Evolutionary conservation across 2,329 filamentous ascomycete species (phyloP).

Genomic region (Paraconiothyrium sp.): DNA sequence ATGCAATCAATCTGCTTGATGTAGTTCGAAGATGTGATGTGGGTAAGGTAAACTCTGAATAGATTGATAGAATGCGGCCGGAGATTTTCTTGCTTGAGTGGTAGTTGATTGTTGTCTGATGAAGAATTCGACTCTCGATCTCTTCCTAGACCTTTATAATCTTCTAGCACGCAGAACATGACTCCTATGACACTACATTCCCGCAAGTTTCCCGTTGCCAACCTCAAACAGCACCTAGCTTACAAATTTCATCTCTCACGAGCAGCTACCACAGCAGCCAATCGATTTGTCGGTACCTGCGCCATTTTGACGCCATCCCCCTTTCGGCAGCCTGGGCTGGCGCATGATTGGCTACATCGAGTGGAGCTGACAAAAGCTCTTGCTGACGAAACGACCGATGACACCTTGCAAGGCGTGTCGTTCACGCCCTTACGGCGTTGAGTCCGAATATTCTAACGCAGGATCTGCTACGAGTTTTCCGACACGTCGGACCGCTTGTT

Average conservation of each 20-base stretch:
- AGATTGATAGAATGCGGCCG: background rate
- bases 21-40: background rate
- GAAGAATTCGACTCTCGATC: background rate
- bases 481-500: constrained; percentile 9
- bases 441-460: background rate
- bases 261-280: background rate
- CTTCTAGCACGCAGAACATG: background rate
- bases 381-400: constrained; percentile 2
- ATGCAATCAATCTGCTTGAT: background rate
- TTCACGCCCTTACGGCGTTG: background rate
- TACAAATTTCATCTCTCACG: background rate
- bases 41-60: background rate
- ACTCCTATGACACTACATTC: constrained; percentile 10
- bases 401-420: constrained; percentile 9
- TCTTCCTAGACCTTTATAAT: constrained; percentile 5
- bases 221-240: constrained; percentile 8
- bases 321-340: background rate
- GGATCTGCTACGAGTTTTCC: constrained; percentile 6
- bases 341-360: background rate
- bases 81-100: background rate
- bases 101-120: background rate
- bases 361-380: background rate
- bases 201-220: constrained; percentile 11
- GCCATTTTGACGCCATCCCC: background rate
- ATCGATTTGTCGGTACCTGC: background rate